Percentiles rank a stretch among this genome's conserved stretches.
Evolutionary conservation across 78 protist species (phyloP).

Genomic region (Monosiga brevicollis): DNA sequence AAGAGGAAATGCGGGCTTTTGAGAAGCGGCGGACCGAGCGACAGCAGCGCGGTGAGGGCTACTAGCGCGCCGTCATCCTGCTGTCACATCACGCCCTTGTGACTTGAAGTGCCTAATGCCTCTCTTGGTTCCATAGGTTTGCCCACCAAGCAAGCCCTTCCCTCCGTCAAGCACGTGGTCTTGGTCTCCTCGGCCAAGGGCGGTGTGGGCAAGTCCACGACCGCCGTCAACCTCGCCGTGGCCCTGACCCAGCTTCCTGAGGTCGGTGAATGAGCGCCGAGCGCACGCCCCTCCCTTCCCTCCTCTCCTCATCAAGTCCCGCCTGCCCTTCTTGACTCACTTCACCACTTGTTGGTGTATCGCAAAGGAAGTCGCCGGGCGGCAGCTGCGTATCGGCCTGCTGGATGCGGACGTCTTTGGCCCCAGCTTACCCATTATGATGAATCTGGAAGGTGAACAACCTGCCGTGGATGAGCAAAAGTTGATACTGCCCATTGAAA

Average conservation of each 20-base stretch:
- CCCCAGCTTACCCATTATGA: slow-evolving; percentile 76
- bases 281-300: neutral
- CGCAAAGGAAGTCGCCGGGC: neutral
- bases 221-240: slow-evolving; percentile 50
- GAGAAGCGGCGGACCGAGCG: too few species aligned
- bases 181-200: slow-evolving; percentile 73
- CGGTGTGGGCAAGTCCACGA: slow-evolving; percentile 93
- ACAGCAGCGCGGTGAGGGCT: too few species aligned
- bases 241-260: slow-evolving; percentile 24
- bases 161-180: slow-evolving; percentile 2
- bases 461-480: neutral
- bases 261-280: neutral
- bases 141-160: neutral
- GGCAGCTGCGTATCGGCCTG: too few species aligned
- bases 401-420: slow-evolving; percentile 89
- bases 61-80: too few species aligned
- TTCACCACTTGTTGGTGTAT: neutral
- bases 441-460: slow-evolving; percentile 39
- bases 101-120: too few species aligned
- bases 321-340: neutral
- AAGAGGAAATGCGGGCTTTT: neutral
- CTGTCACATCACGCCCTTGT: too few species aligned
- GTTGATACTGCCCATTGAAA: neutral
- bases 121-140: too few species aligned
- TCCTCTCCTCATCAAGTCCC: neutral